Evolutionary conservation across 2,329 filamentous ascomycete genomes (phyloP).

Genomic region (Penicillium sclerotiorum): DNA sequence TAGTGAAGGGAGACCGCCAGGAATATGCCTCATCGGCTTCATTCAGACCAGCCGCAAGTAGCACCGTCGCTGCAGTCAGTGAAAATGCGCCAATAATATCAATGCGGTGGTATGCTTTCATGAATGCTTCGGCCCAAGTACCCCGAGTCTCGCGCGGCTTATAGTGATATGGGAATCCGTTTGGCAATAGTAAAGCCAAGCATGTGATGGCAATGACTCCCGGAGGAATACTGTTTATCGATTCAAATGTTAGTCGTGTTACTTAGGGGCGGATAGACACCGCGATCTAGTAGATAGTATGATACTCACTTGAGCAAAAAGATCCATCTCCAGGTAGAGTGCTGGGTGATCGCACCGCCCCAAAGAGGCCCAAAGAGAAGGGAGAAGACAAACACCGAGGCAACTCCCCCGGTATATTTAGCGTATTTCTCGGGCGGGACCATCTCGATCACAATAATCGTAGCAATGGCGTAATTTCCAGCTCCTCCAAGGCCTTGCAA

Average conservation of each 20-base stretch:
- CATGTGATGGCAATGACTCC: neutral
- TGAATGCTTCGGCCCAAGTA: neutral
- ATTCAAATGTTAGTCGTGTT: neutral
- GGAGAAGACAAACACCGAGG: slow-evolving; percentile 6
- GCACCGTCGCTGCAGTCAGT: neutral
- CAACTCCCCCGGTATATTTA: slow-evolving; percentile 3
- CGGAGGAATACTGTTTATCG: neutral
- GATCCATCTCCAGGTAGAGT: slow-evolving; percentile 17
- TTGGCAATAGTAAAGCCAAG: neutral
- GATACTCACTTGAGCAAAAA: slow-evolving; percentile 12
- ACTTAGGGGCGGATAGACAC: neutral
- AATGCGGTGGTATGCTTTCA: neutral
- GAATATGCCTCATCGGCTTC: slow-evolving; percentile 1
- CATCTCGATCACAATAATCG: slow-evolving; percentile 10
- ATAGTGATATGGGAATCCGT: slow-evolving; percentile 2
- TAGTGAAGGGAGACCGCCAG: slow-evolving; percentile 3
- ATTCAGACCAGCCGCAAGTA: slow-evolving; percentile 1
- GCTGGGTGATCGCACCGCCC: slow-evolving; percentile 11
- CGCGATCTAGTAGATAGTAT: neutral
- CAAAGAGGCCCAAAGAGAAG: slow-evolving; percentile 11
- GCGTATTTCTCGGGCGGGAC: slow-evolving; percentile 12
- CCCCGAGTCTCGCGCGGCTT: neutral
- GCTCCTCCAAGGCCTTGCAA: slow-evolving; percentile 14
- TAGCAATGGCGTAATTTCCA: slow-evolving; percentile 14
- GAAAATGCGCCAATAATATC: slow-evolving; percentile 4